phyloP scores from a whole-genome alignment of 2,329 filamentous ascomycete genomes.

The Hymenotorrendiella dingleyae region DNA sequence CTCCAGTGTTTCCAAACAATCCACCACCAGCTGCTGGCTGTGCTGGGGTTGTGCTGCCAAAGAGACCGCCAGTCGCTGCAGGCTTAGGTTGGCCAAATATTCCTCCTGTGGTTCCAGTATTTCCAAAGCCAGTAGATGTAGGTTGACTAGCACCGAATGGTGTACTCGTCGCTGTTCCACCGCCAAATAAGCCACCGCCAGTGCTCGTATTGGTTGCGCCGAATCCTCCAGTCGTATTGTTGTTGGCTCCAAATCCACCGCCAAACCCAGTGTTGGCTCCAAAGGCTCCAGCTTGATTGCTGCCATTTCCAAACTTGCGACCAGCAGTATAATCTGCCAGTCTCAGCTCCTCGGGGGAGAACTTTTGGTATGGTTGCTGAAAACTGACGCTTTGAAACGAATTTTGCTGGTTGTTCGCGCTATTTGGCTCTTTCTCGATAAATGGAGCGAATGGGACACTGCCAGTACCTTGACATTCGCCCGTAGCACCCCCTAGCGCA shows the following conservation, averaged over 20 bases:
- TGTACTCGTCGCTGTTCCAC: constrained; percentile 30
- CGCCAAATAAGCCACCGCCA: constrained; percentile 36
- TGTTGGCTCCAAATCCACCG: constrained; percentile 28
- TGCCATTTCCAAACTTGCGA: constrained; percentile 74
- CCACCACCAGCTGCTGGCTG: constrained; percentile 5
- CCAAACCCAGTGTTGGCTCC: constrained; percentile 38
- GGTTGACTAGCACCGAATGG: constrained; percentile 43
- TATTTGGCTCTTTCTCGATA: constrained; percentile 66
- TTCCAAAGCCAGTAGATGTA: constrained; percentile 42
- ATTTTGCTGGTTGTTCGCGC: constrained; percentile 45
- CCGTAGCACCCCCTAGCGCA: constrained; percentile 43
- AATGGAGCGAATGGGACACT: constrained; percentile 62
- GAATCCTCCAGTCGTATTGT: constrained; percentile 19
- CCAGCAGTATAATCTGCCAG: constrained; percentile 86
- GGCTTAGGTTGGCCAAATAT: constrained; percentile 36
- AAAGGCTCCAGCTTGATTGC: constrained; percentile 76
- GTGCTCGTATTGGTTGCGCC: constrained; percentile 25
- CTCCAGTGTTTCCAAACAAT: constrained; percentile 21
- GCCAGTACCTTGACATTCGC: constrained; percentile 63
- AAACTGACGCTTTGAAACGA: constrained; percentile 77
- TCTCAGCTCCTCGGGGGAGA: constrained; percentile 79
- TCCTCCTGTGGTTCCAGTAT: constrained; percentile 27
- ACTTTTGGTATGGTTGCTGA: constrained; percentile 77
- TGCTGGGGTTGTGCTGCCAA: constrained; percentile 28
- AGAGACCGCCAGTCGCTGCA: constrained; percentile 35